Base-by-base conservation (phyloP, 2,329 filamentous ascomycete species). In the Drechslera avenae region DNA sequence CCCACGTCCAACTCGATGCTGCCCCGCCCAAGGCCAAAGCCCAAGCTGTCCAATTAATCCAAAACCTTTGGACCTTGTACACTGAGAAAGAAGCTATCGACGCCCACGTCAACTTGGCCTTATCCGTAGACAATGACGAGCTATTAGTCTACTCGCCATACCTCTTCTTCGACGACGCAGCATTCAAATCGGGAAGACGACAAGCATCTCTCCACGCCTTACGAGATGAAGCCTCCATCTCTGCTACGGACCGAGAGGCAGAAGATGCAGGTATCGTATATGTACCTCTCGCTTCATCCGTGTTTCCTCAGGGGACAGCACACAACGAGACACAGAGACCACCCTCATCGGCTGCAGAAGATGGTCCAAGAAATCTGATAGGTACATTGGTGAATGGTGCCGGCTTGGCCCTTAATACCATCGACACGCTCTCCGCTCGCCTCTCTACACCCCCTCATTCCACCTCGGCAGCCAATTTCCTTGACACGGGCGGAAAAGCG, bases 311-410 rank as follows among this genome's bases (percentile, higher is more conserved):
- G 8, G 45, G 35, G 2, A 32, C 36, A 31, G 37, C 4, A 5
- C 46, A 53, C 35, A 39, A 42, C 7, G 40, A 30, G 14, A 53
- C 50, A 0, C 52, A 50, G 30, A 52, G 41, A 5, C 17, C 57
- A 3, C 50, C 56, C 10, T 52, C 43, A 5, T 30, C 39, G 10
- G 4, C 14, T 17, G 21, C 31, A 42, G 48, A 66, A 48, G 7
- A 34, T 1, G 26, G 80, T 2, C 77, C 77, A 0, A 68, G 77
- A 46, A 83, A 81, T 45, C 85, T 85, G 55, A 86, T 96, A 45
- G 91, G 90, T 31, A 96, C 89, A 0, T 78, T 95, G 9, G 90
- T 96, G 57, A 96, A 96, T 66, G 91, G 91, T 35, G 91, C 92
- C 0, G 91, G 91, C 0, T 81, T 96, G 1, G 91, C 91, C 0